These are phyloP conservation scores for Hapsidospora chrysogenum DNA, from an alignment of 495 filamentous ascomycete species.

Conservation along the genomic window DNA sequence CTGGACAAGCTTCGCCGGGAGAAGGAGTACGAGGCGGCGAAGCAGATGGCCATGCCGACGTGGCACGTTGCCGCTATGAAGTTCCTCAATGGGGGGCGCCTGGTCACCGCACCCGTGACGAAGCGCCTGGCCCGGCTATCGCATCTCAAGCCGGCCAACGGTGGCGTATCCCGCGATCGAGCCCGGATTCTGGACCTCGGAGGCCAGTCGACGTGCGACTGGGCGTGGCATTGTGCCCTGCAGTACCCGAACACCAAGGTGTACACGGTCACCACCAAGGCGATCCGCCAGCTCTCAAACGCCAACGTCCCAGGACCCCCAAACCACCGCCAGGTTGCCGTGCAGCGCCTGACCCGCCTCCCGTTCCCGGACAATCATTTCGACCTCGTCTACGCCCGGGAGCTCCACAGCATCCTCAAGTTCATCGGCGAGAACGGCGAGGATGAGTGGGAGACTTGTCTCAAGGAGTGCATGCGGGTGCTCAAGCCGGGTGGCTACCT, in stretches of 20 bases:
- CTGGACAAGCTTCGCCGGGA: slow-evolving; percentile 49
- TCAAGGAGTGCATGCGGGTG: slow-evolving; percentile 73
- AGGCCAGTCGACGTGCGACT: slow-evolving; percentile 72
- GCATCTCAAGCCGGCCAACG: slow-evolving; percentile 20
- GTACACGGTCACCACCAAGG: slow-evolving; percentile 66
- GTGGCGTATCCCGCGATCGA: slow-evolving; percentile 27
- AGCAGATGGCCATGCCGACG: slow-evolving; percentile 53
- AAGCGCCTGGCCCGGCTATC: slow-evolving; percentile 37
- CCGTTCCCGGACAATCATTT: slow-evolving; percentile 84
- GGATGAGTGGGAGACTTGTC: slow-evolving; percentile 80
- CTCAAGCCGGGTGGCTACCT: slow-evolving; percentile 87
- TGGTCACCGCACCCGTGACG: slow-evolving; percentile 61
- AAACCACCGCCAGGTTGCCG: slow-evolving; percentile 71
- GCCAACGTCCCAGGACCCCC: slow-evolving; percentile 59
- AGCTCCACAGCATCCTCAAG: slow-evolving; percentile 67
- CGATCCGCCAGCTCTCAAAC: slow-evolving; percentile 44
- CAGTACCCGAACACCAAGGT: slow-evolving; percentile 72
- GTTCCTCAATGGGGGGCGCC: slow-evolving; percentile 60
- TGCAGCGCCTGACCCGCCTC: slow-evolving; percentile 57
- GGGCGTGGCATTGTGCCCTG: slow-evolving; percentile 84
- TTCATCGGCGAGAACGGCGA: slow-evolving; percentile 38
- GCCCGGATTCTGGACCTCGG: slow-evolving; percentile 75
- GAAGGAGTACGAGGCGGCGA: slow-evolving; percentile 62
- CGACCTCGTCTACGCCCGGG: slow-evolving; percentile 82
- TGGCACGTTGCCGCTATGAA: slow-evolving; percentile 73